Evolutionary conservation across 2,329 filamentous ascomycete genomes (phyloP).

Genomic region (Albophoma yamanashiensis): DNA sequence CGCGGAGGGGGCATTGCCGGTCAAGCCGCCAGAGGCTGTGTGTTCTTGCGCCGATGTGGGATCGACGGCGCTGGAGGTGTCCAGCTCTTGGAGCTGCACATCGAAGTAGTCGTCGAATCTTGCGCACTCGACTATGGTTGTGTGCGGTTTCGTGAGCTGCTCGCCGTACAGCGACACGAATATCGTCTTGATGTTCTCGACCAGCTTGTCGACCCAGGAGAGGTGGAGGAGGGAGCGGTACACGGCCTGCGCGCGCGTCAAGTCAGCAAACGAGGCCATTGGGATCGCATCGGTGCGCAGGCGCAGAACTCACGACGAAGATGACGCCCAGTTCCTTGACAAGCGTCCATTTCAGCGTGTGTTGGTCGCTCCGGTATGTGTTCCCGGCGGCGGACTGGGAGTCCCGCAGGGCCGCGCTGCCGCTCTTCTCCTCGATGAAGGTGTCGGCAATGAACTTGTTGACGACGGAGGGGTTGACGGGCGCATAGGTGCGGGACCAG

Average conservation of each 20-base stretch:
- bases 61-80: conserved; percentile 35
- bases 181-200: conserved; percentile 88
- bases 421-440: conserved; percentile 88
- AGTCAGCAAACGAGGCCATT: background rate
- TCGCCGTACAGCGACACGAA: conserved; percentile 87
- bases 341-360: conserved; percentile 88
- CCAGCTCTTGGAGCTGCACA: conserved; percentile 78
- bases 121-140: conserved; percentile 64
- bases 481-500: conserved; percentile 81
- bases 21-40: conserved; percentile 16
- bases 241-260: conserved; percentile 56
- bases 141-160: conserved; percentile 71
- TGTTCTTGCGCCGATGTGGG: conserved; percentile 19
- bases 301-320: conserved; percentile 58
- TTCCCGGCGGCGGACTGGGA: conserved; percentile 50
- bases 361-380: conserved; percentile 81
- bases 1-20: conserved; percentile 15
- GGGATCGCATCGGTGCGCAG: background rate
- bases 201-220: conserved; percentile 92
- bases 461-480: conserved; percentile 72
- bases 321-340: conserved; percentile 90
- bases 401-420: conserved; percentile 49
- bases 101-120: conserved; percentile 91
- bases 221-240: conserved; percentile 93
- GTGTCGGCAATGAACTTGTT: conserved; percentile 94